These are phyloP conservation scores for Colletotrichum magnum DNA, from an alignment of 2,329 filamentous ascomycete species.

Conservation along the genomic window DNA sequence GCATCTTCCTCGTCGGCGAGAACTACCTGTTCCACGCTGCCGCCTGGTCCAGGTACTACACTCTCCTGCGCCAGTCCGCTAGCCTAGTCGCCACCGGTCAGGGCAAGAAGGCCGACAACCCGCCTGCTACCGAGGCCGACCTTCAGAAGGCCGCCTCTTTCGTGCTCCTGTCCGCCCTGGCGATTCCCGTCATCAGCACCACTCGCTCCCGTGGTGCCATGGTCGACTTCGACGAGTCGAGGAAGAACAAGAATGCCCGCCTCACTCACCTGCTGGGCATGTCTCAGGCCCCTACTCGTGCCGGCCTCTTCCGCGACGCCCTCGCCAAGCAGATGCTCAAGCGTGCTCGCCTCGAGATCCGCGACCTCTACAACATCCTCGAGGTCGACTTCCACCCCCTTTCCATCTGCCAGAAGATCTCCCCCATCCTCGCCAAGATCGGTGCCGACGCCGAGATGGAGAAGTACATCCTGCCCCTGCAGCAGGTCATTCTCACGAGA, in stretches of 20 bases:
- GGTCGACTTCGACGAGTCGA: slow-evolving; percentile 95
- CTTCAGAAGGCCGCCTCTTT: slow-evolving; percentile 96
- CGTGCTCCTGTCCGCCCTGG: slow-evolving; percentile 92
- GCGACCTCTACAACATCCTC: slow-evolving; percentile 97
- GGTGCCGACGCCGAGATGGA: slow-evolving; percentile 95
- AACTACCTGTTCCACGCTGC: slow-evolving; percentile 99
- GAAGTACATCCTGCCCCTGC: slow-evolving; percentile 94
- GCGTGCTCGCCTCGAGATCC: slow-evolving; percentile 93
- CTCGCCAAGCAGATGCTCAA: slow-evolving; percentile 95
- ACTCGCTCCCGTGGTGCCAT: slow-evolving; percentile 95
- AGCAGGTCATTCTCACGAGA: slow-evolving; percentile 98
- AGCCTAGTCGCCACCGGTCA: slow-evolving; percentile 86
- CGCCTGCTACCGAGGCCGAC: slow-evolving; percentile 88
- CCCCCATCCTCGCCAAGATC: slow-evolving; percentile 94
- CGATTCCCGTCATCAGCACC: slow-evolving; percentile 99
- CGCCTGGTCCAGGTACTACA: slow-evolving; percentile 98
- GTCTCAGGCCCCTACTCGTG: slow-evolving; percentile 88
- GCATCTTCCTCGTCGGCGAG: slow-evolving; percentile 98
- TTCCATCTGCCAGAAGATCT: slow-evolving; percentile 99
- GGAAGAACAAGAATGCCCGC: slow-evolving; percentile 98
- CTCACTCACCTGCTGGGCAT: slow-evolving; percentile 97
- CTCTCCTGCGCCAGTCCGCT: slow-evolving; percentile 91
- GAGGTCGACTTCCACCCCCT: slow-evolving; percentile 99
- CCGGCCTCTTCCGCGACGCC: slow-evolving; percentile 94
- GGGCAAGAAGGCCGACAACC: slow-evolving; percentile 94